Evolutionary conservation across 1,284 basidiomycete genomes (phyloP).

Genomic region (Paramarasmius palmivorus): DNA sequence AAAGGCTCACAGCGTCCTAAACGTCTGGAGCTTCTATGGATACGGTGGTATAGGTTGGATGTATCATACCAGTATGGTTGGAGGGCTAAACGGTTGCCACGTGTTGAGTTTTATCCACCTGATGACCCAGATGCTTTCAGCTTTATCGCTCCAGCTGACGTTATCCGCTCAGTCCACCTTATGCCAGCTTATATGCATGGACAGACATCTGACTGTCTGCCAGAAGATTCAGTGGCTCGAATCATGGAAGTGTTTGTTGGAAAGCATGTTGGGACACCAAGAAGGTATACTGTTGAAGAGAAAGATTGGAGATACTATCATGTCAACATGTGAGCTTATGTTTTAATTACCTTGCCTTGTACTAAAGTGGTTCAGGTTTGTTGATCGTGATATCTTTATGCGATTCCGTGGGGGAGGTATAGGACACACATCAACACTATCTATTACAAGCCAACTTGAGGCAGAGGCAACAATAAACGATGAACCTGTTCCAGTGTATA

Average conservation of each 20-base stretch:
- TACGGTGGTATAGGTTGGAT: background rate
- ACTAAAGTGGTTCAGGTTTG: conserved; percentile 4
- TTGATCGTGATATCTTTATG: conserved; percentile 15
- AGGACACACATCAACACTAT: conserved; percentile 3
- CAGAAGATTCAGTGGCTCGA: conserved; percentile 4
- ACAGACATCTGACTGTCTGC: conserved; percentile 21
- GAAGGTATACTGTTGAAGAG: too few species aligned
- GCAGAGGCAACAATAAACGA: too few species aligned
- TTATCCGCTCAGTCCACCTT: conserved; percentile 1
- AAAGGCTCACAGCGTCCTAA: background rate
- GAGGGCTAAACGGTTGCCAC: conserved; percentile 7
- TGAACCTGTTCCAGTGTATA: too few species aligned
- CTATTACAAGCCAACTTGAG: too few species aligned
- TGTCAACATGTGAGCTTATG: conserved; percentile 16
- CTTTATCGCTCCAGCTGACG: conserved; percentile 1
- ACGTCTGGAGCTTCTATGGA: background rate
- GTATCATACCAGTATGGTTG: background rate
- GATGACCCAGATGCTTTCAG: conserved; percentile 2
- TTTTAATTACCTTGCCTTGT: background rate
- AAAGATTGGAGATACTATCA: conserved; percentile 23
- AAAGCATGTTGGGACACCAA: too few species aligned
- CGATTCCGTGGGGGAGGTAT: conserved; percentile 13
- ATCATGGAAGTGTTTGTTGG: background rate
- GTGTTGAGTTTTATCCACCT: background rate
- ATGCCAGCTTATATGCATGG: conserved; percentile 8